phyloP scores from a whole-genome alignment of 257 asterid genomes.

The Verbascum thapsus region DNA sequence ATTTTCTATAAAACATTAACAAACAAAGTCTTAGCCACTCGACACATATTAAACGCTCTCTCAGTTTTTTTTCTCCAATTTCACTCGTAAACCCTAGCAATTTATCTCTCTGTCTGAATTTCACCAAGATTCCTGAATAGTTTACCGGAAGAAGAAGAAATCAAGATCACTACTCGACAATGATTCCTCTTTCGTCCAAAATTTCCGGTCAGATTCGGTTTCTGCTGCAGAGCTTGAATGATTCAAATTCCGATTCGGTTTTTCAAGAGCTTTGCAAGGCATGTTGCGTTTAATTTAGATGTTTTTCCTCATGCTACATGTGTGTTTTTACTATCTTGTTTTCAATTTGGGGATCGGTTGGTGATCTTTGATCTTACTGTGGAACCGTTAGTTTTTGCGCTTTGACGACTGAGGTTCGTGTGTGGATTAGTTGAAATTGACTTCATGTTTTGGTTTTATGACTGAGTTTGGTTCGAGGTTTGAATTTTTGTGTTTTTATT shows the following conservation, averaged over 20 bases:
- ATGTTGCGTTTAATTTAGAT: not conserved
- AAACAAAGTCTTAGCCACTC: too few species aligned
- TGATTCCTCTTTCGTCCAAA: slow-evolving; percentile 70
- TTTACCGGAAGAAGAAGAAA: not conserved
- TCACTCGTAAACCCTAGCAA: too few species aligned
- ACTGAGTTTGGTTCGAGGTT: slow-evolving; percentile 19
- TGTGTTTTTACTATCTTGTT: too few species aligned
- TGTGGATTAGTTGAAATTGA: not conserved
- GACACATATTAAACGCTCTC: too few species aligned
- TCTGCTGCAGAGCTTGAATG: slow-evolving; percentile 68
- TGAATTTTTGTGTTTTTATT: not conserved
- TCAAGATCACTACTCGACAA: slow-evolving; percentile 31
- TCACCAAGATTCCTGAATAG: too few species aligned
- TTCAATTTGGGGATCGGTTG: slow-evolving; percentile 2
- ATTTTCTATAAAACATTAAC: too few species aligned
- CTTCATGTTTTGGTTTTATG: not conserved
- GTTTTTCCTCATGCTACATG: too few species aligned
- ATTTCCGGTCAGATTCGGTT: slow-evolving; percentile 67
- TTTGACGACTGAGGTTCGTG: slow-evolving; percentile 9
- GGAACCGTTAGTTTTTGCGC: slow-evolving; percentile 22
- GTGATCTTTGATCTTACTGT: slow-evolving; percentile 26
- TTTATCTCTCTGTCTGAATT: too few species aligned
- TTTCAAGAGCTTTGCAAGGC: slow-evolving; percentile 78
- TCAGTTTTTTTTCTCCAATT: too few species aligned
- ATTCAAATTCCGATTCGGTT: slow-evolving; percentile 75